Evolutionary conservation across 306 rosid species (phyloP), one percentile per base, ranked within the genome.

Genomic region (Cotoneaster glaucophyllus): DNA sequence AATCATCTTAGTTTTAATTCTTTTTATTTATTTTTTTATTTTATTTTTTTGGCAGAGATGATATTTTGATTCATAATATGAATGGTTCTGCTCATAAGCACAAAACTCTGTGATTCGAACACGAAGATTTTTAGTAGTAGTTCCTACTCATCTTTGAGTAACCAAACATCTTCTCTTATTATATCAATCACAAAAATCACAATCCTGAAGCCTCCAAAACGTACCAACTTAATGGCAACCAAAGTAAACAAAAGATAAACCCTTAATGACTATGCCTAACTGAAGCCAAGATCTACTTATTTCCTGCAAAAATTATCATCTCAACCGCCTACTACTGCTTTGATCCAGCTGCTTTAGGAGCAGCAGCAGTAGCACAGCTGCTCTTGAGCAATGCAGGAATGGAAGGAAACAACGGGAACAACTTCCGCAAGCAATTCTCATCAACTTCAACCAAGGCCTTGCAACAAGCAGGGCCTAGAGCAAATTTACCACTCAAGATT

Each of bases 391-490:
- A 34, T 45, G 79, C 26, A 19, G 75, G 71, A 70, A 74, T 48
- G 13, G 9, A 45, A 11, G 58, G 79, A 24, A 52, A 15, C 2
- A 26, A 4, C 0, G 74, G 74, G 69, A 79, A 79, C 74, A 79
- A 19, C 10, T 21, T 73, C 1, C 28, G 22, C 70, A 54, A 65
- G 64, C 78, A 73, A 28, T 5, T 48, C 12, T 29, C 15, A 8
- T 73, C 71, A 2, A 79, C 44, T 17, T 43, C 22, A 0, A n/a
- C 18, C 21, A 69, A 58, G 22, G 75, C 76, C 13, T 59, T 68
- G 78, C 83, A 67, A 74, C 83, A 80, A 37, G 70, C 75, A 25
- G 71, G 19, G 37, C 59, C 64, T 19, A 48, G 28, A 18, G 8
- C 44, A 57, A 74, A 18, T 62, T 68, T 57, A 34, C 22, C 56